A percentile compares a stretch with the other conserved stretches of the same genome.
Evolutionary conservation across 2,329 filamentous ascomycete species (phyloP).

Genomic region (Fusarium veterinarium): DNA sequence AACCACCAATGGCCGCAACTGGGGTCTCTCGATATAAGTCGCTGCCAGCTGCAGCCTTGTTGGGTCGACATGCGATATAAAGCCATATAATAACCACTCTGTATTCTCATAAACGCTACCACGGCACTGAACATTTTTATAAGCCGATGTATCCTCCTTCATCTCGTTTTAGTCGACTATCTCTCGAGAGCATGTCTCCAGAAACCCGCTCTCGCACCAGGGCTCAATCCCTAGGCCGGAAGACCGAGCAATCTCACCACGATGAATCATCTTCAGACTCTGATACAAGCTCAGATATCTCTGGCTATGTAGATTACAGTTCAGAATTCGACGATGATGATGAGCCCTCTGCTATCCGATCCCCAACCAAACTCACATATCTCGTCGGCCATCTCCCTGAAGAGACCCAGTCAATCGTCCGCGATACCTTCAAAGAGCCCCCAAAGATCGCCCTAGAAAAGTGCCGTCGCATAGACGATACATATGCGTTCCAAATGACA

Average conservation of each 20-base stretch:
- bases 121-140: background rate
- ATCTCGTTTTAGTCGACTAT: slow-evolving; percentile 45
- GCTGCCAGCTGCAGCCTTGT: background rate
- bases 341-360: slow-evolving; percentile 47
- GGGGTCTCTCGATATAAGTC: slow-evolving; percentile 14
- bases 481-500: slow-evolving; percentile 67
- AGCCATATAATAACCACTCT: slow-evolving; percentile 18
- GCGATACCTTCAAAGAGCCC: slow-evolving; percentile 60
- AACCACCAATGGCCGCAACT: slow-evolving; percentile 35
- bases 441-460: slow-evolving; percentile 62
- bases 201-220: slow-evolving; percentile 32
- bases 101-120: background rate
- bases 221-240: slow-evolving; percentile 15
- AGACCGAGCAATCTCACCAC: slow-evolving; percentile 11
- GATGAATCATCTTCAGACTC: slow-evolving; percentile 46
- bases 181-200: slow-evolving; percentile 47
- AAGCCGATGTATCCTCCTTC: slow-evolving; percentile 44
- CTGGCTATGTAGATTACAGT: slow-evolving; percentile 38
- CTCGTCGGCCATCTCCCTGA: slow-evolving; percentile 53
- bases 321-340: slow-evolving; percentile 53
- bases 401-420: slow-evolving; percentile 53
- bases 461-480: slow-evolving; percentile 60
- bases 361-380: slow-evolving; percentile 56
- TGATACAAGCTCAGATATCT: slow-evolving; percentile 38
- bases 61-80: slow-evolving; percentile 34